Evolutionary conservation across 441 rosid species (phyloP).

Genomic region (Gossypium trilobum): DNA sequence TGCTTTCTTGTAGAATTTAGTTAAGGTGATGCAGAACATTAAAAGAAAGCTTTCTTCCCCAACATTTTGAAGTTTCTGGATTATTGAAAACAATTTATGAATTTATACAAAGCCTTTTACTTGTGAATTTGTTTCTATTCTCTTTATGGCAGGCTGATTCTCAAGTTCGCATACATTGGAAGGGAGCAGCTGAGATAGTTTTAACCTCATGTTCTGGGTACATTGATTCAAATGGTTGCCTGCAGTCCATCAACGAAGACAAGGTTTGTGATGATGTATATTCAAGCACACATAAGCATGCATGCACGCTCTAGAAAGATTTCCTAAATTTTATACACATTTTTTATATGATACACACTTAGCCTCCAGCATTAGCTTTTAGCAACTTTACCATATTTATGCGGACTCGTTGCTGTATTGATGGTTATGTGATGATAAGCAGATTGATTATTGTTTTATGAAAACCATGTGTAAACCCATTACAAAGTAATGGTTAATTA

Average conservation of each 20-base stretch:
- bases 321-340: neutral
- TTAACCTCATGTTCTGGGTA: conserved; percentile 65
- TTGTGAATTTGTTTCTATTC: conserved; percentile 8
- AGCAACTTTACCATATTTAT: neutral
- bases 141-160: conserved; percentile 51
- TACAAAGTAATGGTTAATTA: neutral
- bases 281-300: neutral
- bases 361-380: neutral
- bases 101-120: neutral
- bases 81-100: neutral
- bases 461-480: neutral
- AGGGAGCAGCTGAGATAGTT: conserved; percentile 96
- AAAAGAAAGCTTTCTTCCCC: neutral
- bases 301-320: neutral
- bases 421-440: neutral
- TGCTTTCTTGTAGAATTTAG: neutral
- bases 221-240: conserved; percentile 33
- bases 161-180: conserved; percentile 85
- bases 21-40: neutral
- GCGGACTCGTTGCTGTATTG: neutral
- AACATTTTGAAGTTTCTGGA: neutral
- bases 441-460: neutral
- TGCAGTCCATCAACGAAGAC: conserved; percentile 49
- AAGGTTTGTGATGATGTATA: conserved; percentile 36
- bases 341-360: neutral